Evolutionary conservation across 768 basidiomycete species (phyloP), one percentile per base, ranked within the genome.

Genomic region (Trametes coccinea): DNA sequence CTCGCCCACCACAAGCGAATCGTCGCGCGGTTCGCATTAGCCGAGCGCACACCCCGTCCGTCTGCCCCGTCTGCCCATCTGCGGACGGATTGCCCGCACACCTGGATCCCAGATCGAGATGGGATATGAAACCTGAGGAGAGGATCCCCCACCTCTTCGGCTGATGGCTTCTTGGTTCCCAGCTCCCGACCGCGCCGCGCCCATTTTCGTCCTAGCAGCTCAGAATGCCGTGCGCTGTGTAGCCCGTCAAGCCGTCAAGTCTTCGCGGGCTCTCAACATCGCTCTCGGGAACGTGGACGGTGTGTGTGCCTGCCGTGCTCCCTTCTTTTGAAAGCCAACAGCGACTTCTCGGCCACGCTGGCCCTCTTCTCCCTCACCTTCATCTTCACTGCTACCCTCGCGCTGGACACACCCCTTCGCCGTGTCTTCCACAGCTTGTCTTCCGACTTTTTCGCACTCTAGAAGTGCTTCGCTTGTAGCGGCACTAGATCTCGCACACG

Each of bases 281-380:
- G 56, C 48, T 31, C 39, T 29, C 48, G 47, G 34, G 30, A 58
- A 49, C 40, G 56, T 58, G 48, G 30, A 8, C 40, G 29, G 40
- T n/a, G 57, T 59, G 40, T n/a, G 57, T 59, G 57, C 57, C 57
- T 59, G 49, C 40, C 56, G 27, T 29, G 57, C 31, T 30, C 47
- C 48, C 48, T 50, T 27, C 39, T 58, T 49, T 40, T 44, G 57
- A 39, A 34, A 40, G 56, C 41, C 17, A 27, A 44, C 31, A 29
- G 29, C 47, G 0, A 22, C 22, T 22, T 22, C 22, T 14, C 29
- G 34, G 17, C 39, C 57, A 22, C 31, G 30, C 41, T 22, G 29
- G 31, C 31, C 41, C 13, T 30, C 48, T 49, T 0, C 22, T 22
- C 22, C 22, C 27, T 22, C 14, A 31, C 48, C 13, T 30, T 31